These are phyloP conservation scores for Salix viminalis DNA, from an alignment of 345 rosid species.

Conservation along the genomic window DNA sequence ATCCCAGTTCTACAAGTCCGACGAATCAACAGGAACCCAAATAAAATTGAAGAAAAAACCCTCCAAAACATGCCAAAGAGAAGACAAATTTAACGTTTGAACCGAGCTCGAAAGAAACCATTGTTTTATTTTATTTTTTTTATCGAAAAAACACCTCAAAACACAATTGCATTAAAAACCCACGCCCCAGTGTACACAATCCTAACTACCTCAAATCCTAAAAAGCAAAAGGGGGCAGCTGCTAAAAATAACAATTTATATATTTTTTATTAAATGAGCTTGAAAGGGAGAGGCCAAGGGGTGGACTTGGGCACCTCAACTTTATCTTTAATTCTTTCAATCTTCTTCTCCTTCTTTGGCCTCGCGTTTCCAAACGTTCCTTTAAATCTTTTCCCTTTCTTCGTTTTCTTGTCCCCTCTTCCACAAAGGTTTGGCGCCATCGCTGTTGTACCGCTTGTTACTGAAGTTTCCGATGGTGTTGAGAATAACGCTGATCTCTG, in stretches of 20 bases:
- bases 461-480: conserved; percentile 7
- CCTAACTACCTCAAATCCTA: neutral
- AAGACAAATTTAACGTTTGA: neutral
- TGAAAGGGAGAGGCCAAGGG: conserved; percentile 99
- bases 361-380: conserved; percentile 84
- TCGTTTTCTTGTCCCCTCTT: conserved; percentile 87
- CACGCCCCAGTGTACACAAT: neutral
- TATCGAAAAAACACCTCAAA: neutral
- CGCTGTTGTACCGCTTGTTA: conserved; percentile 1
- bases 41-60: neutral
- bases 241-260: neutral
- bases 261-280: conserved; percentile 54
- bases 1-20: too few species aligned
- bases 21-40: neutral
- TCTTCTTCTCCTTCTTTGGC: conserved; percentile 90
- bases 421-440: conserved; percentile 56
- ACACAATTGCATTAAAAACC: neutral
- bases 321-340: conserved; percentile 81
- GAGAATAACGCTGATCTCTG: conserved; percentile 28
- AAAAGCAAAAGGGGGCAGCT: neutral
- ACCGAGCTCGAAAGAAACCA: neutral
- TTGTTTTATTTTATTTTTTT: too few species aligned
- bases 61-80: neutral
- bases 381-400: conserved; percentile 86
- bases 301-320: conserved; percentile 95